These are phyloP conservation scores for Maudiozyma saulgeensis DNA, from an alignment of 805 yeast species.

Conservation along the genomic window DNA sequence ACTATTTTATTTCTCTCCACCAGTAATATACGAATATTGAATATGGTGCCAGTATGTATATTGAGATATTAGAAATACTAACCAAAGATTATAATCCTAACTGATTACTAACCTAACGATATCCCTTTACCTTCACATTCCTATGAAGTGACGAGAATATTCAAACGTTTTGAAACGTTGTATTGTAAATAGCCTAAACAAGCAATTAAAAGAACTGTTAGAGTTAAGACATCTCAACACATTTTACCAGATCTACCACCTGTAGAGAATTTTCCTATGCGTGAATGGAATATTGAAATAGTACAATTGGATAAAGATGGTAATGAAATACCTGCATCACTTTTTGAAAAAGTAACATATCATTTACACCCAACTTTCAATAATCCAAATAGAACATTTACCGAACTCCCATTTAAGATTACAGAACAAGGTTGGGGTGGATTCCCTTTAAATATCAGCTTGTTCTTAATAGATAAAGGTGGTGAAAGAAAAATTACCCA, in stretches of 20 bases:
- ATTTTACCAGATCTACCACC: slow-evolving; percentile 73
- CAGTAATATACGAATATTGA: not conserved
- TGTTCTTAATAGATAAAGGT: slow-evolving; percentile 70
- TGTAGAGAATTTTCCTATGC: slow-evolving; percentile 86
- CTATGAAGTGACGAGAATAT: not conserved
- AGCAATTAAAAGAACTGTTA: slow-evolving; percentile 71
- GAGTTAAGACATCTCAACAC: slow-evolving; percentile 80
- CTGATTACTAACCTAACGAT: too few species aligned
- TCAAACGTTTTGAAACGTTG: not conserved
- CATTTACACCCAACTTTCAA: slow-evolving; percentile 90
- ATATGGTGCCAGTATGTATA: not conserved
- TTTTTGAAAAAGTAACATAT: slow-evolving; percentile 88
- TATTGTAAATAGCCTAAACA: slow-evolving; percentile 4
- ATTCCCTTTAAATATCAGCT: slow-evolving; percentile 74
- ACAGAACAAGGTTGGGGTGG: slow-evolving; percentile 99
- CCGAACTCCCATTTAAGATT: slow-evolving; percentile 75
- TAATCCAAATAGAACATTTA: slow-evolving; percentile 75
- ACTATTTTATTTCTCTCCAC: too few species aligned
- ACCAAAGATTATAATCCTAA: too few species aligned
- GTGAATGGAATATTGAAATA: slow-evolving; percentile 83
- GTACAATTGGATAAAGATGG: slow-evolving; percentile 70
- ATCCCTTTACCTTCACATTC: too few species aligned
- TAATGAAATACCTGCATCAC: slow-evolving; percentile 71
- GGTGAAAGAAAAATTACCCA: slow-evolving; percentile 84
- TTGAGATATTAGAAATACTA: not conserved